phyloP scores from a whole-genome alignment of 768 basidiomycete species.

The Suillus luteus region DNA sequence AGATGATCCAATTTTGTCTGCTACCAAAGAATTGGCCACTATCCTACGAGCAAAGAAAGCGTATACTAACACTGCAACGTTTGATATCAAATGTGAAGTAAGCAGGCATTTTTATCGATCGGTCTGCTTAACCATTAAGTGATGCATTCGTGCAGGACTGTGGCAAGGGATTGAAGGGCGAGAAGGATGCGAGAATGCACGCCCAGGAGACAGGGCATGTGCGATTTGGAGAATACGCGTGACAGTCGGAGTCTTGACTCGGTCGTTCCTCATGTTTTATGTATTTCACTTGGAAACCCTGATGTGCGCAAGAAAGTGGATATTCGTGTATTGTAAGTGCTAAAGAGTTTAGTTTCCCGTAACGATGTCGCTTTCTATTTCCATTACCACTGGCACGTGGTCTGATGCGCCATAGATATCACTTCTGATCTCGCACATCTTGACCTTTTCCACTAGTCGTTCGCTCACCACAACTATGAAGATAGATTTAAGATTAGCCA shows the following conservation, averaged over 20 bases:
- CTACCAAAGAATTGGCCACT: constrained; percentile 70
- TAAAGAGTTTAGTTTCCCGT: constrained; percentile 14
- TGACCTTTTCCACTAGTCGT: constrained; percentile 60
- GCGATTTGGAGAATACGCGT: constrained; percentile 80
- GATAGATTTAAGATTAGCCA: constrained; percentile 10
- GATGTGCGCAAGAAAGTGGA: not conserved
- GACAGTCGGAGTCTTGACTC: constrained; percentile 11
- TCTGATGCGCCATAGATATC: constrained; percentile 90
- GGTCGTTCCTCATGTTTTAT: not conserved
- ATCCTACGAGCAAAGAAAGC: constrained; percentile 76
- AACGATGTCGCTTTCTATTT: constrained; percentile 54
- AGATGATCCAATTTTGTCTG: constrained; percentile 57
- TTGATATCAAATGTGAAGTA: constrained; percentile 88
- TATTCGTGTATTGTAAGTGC: not conserved
- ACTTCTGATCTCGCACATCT: constrained; percentile 82
- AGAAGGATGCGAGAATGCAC: constrained; percentile 90
- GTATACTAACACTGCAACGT: constrained; percentile 90
- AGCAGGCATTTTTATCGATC: constrained; percentile 20
- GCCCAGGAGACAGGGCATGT: constrained; percentile 86
- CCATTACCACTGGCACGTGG: constrained; percentile 80
- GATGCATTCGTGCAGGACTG: constrained; percentile 57
- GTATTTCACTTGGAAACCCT: not conserved
- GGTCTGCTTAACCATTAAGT: constrained; percentile 11
- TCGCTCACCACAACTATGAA: constrained; percentile 73
- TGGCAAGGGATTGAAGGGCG: constrained; percentile 84